These are phyloP conservation scores for Lachnellula arida DNA, from an alignment of 2,329 filamentous ascomycete species.

Conservation along the genomic window DNA sequence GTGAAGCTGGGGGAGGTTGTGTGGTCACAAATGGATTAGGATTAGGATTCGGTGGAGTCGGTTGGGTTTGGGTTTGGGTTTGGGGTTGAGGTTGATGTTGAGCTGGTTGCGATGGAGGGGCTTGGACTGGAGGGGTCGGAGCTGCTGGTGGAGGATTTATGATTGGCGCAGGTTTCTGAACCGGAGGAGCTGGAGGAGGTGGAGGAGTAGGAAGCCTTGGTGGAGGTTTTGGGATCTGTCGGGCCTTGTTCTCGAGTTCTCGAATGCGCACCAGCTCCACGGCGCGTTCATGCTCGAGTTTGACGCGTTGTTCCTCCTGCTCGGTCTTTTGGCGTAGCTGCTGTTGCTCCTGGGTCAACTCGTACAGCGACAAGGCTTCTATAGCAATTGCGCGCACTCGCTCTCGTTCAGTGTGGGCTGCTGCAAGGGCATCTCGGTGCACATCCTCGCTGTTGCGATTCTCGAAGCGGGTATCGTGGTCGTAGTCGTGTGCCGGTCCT, in stretches of 20 bases:
- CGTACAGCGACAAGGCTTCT: conserved; percentile 44
- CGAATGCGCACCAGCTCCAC: conserved; percentile 49
- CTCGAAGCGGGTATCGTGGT: conserved; percentile 10
- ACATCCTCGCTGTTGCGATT: conserved; percentile 20
- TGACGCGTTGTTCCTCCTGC: conserved; percentile 23
- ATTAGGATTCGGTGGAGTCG: background rate
- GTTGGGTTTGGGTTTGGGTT: background rate
- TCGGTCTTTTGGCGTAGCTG: conserved; percentile 12
- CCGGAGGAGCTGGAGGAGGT: conserved; percentile 1
- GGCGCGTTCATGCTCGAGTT: conserved; percentile 40
- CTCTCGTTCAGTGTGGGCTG: conserved; percentile 62
- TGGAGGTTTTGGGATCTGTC: conserved; percentile 25
- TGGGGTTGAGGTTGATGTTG: background rate
- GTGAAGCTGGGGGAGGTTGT: background rate
- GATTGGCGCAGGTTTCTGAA: background rate
- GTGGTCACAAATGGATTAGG: background rate
- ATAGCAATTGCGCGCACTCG: conserved; percentile 52
- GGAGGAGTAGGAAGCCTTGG: conserved; percentile 21
- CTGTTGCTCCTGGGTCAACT: conserved; percentile 39
- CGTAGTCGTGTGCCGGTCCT: background rate
- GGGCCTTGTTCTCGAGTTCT: conserved; percentile 36
- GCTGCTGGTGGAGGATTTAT: background rate
- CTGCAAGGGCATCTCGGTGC: conserved; percentile 53
- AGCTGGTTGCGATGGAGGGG: background rate
- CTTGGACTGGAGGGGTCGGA: background rate